These are phyloP conservation scores for Penicillium sp. DNA, from an alignment of 2,329 filamentous ascomycete species.

Conservation along the genomic window DNA sequence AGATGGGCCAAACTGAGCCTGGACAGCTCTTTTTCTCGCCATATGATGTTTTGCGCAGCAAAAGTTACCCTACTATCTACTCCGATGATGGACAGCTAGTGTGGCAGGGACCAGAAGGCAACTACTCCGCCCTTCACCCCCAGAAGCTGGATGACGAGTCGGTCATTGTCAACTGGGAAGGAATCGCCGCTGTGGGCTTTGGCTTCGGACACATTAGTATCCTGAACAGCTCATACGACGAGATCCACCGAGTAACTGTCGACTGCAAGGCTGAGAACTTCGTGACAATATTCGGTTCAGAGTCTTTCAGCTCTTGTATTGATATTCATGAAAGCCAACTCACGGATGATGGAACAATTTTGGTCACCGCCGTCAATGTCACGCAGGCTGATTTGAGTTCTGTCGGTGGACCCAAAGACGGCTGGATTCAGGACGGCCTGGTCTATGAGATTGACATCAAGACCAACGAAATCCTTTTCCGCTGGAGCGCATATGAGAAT, in stretches of 20 bases:
- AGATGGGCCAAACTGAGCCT: conserved; percentile 24
- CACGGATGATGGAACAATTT: conserved; percentile 26
- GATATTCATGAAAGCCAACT: conserved; percentile 31
- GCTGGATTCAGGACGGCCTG: conserved; percentile 31
- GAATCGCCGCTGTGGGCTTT: conserved; percentile 19
- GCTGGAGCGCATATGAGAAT: conserved; percentile 32
- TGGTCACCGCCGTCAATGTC: conserved; percentile 30
- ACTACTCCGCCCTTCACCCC: conserved; percentile 23
- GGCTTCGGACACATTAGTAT: conserved; percentile 26
- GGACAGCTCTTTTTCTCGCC: conserved; percentile 28
- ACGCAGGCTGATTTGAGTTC: conserved; percentile 26
- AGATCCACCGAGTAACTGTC: conserved; percentile 27
- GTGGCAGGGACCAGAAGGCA: conserved; percentile 26
- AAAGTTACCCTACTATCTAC: conserved; percentile 22
- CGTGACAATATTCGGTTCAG: conserved; percentile 17
- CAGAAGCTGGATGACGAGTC: conserved; percentile 26
- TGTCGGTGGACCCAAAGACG: conserved; percentile 27
- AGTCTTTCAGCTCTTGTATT: conserved; percentile 21
- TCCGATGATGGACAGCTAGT: conserved; percentile 29
- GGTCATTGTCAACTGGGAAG: conserved; percentile 32
- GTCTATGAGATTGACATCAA: conserved; percentile 30
- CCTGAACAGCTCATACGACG: conserved; percentile 27
- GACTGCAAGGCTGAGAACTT: conserved; percentile 16
- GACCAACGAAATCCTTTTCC: conserved; percentile 28
- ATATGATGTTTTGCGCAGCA: conserved; percentile 8